Base-by-base conservation (phyloP, 805 yeast genomes). In the Candida caryicola region DNA sequence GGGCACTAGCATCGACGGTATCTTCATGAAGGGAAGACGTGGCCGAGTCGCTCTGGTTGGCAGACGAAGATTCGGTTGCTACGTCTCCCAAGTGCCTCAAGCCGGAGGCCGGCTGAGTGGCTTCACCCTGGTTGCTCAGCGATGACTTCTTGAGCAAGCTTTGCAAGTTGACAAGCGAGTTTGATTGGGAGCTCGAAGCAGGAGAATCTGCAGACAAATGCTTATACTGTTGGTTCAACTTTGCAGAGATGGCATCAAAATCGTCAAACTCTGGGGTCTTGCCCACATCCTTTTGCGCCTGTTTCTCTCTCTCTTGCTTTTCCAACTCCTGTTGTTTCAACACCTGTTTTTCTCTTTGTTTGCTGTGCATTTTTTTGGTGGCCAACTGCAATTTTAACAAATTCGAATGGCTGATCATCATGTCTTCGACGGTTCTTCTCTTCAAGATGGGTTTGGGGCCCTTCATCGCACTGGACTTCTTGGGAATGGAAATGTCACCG, bases 391-490 rank as follows among this genome's bases (percentile, higher is more conserved):
- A 54, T 48, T 69, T 69, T 36, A 68, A 57, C 27, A 69, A 51
- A 43, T 73, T 69, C 27, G 74, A 76, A 51, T 80, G 83, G 39
- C 80, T 69, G 21, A 87, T 74, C 73, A 91, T 79, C 62, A 75
- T 80, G 59, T 89, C 96, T 29, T 88, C 81, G 29, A 86, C 83
- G 1, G 95, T 80, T 54, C 93, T 77, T 62, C 86, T 85, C 63
- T 91, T 91, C 52, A 91, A 68, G 43, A 91, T 91, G 17, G 97
- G 93, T 62, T 90, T 90, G 19, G 86, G 70, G 7, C 55, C 55
- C 23, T 16, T 29, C 14, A 33, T 21, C n/a, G 38, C 8, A 16
- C 36, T 50, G 32, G 43, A 45, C 45, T 60, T 63, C 29, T 57
- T 54, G 19, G 72, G 63, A 27, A 69, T 57, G 14, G 66, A 61